Conservation (phyloP, 768 basidiomycete genomes). For the Macrolepiota albuminosa region DNA sequence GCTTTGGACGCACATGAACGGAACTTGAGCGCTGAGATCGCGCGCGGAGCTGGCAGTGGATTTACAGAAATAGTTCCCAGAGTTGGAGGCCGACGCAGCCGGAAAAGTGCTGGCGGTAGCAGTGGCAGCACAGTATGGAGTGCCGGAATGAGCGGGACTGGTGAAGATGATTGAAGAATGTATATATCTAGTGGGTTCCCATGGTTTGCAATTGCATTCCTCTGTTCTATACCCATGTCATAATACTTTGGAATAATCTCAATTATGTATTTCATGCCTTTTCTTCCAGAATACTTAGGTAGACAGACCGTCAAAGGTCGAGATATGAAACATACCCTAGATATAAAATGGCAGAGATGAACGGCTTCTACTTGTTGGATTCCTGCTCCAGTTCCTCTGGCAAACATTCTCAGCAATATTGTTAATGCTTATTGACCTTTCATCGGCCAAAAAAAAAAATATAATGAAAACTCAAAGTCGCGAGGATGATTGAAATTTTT, state of each 20-base stretch:
- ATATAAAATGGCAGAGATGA: no score
- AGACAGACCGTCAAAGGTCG: no score
- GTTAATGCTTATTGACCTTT: no score
- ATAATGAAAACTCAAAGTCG: no score
- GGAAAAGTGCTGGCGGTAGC: conserved; percentile 58
- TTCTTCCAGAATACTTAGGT: neutral
- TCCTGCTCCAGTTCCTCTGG: no score
- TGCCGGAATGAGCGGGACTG: conserved; percentile 71
- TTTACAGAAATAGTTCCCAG: conserved; percentile 72
- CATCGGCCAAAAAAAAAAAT: no score
- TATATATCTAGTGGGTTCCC: neutral
- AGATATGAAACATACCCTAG: no score
- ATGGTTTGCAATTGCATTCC: neutral
- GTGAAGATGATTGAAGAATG: conserved; percentile 30
- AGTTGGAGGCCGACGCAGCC: conserved; percentile 52
- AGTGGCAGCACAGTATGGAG: conserved; percentile 84
- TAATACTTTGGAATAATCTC: neutral
- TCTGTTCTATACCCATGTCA: conserved; percentile 6
- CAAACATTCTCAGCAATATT: no score
- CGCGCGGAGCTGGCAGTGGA: conserved; percentile 66
- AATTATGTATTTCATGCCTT: neutral
- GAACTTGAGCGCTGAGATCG: conserved; percentile 65
- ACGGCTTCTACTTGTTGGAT: no score
- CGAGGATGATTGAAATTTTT: no score
- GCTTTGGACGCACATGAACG: conserved; percentile 80